These are phyloP conservation scores for Stephania yunnanensis DNA, from an alignment of 164 flowering plant species.

Conservation along the genomic window DNA sequence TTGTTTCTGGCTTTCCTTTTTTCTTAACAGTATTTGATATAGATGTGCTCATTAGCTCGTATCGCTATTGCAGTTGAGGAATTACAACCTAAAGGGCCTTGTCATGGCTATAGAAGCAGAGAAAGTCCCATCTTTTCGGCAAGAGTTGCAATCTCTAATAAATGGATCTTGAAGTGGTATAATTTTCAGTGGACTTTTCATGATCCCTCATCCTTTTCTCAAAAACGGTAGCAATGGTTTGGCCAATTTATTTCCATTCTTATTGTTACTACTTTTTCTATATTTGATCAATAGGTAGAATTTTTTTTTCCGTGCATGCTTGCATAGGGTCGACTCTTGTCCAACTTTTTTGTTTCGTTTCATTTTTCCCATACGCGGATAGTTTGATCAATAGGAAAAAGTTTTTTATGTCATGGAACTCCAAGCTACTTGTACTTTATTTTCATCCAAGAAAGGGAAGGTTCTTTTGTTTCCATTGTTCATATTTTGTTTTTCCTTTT, in stretches of 20 bases:
- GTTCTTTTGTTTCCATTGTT: neutral
- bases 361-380: neutral
- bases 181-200: neutral
- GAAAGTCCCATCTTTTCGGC: conserved; percentile 42
- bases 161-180: conserved; percentile 30
- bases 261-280: neutral
- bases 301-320: neutral
- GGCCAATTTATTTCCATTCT: neutral
- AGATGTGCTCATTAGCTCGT: neutral
- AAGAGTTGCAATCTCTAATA: conserved; percentile 51
- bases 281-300: neutral
- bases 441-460: neutral
- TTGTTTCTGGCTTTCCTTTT: neutral
- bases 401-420: neutral
- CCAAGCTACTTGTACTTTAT: neutral
- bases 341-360: too few relatives aligned
- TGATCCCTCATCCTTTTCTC: neutral
- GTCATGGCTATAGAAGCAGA: conserved; percentile 73
- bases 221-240: neutral
- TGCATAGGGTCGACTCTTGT: too few relatives aligned
- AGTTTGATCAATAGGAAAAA: neutral
- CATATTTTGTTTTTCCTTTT: neutral
- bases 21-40: neutral
- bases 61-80: conserved; percentile 53
- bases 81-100: conserved; percentile 54